Base-by-base conservation (phyloP, 2,329 filamentous ascomycete genomes). In the Stromatinia cepivora region DNA sequence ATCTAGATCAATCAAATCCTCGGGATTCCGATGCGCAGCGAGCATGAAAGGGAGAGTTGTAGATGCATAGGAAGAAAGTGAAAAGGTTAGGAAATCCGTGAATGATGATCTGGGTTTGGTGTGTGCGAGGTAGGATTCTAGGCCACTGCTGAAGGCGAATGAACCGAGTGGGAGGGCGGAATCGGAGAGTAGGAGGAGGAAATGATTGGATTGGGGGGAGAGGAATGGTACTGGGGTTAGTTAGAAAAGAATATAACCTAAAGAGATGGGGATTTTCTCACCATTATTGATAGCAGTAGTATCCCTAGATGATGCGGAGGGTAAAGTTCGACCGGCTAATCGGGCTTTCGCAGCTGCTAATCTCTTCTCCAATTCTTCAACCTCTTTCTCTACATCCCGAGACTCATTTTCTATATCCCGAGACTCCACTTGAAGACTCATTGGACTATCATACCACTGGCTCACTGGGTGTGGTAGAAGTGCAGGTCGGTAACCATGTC, bases 121-220 rank as follows among this genome's bases (percentile, higher is more conserved):
- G 81, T 95, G 92, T 4, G 90, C 89, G 25, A 94, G 87, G 79
- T 90, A 94, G 53, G 92, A 94, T 81, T 95, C 92, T 22, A 95
- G 85, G 4, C 92, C 92, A 74, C 88, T 91, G 82, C 89, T 92
- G 82, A 94, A 95, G 76, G 92, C 92, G 81, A 95, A 95, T n/a
- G 92, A 92, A 69, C 92, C 92, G 0, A 95, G 84, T 0, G 92
- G 92, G 3, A 95, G 86, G 20, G 91, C 91, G 1, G 92, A 94
- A 82, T 95, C 92, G 61, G 92, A 88, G 62, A 94, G 88, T 4
- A 95, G 84, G 45, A 94, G 86, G 50, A 93, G 86, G 73, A 90
- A 89, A 79, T 94, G 92, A 68, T 76, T 73, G 31, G 76, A 70
- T 13, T 74, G 72, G 11, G 74, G 22, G 20, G 69, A 53, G 25